Conservation (phyloP, 78 protist genomes). For the Anaeramoeba ignava region DNA sequence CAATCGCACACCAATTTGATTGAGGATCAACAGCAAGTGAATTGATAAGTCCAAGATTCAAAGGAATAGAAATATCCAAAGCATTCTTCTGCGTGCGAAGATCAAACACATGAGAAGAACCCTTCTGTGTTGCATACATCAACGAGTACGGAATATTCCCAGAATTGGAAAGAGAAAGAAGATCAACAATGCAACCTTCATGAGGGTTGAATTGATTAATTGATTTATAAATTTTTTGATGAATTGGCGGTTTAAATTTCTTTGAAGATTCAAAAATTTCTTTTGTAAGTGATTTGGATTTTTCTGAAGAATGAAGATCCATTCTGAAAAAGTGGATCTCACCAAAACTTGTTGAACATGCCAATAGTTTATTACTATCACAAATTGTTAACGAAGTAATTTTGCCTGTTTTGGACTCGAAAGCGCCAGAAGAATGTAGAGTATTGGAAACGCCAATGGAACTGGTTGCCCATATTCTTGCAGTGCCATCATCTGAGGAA, state of each 20-base stretch:
- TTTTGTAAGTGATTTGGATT: too few relatives aligned
- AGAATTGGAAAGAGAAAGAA: not conserved
- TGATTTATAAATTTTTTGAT: too few relatives aligned
- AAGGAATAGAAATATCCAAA: not conserved
- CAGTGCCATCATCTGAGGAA: not conserved
- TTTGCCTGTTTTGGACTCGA: not conserved
- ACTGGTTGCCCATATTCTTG: not conserved
- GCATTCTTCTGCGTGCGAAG: not conserved
- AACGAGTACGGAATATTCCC: not conserved
- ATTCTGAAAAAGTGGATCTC: not conserved
- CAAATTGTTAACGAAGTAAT: not conserved
- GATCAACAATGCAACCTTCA: not conserved
- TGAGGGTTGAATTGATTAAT: too few relatives aligned
- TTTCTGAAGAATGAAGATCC: too few relatives aligned
- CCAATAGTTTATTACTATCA: not conserved
- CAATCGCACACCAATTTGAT: not conserved
- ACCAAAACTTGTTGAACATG: not conserved
- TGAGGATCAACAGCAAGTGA: not conserved
- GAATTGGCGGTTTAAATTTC: too few relatives aligned
- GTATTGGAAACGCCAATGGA: too few relatives aligned
- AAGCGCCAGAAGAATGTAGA: not conserved
- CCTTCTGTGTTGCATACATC: not conserved
- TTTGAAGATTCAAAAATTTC: too few relatives aligned
- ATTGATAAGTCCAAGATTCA: not conserved
- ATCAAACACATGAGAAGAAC: not conserved